Evolutionary conservation across 768 basidiomycete species (phyloP), one percentile per base, ranked within the genome.

Genomic region (Leccinum rimulosum): DNA sequence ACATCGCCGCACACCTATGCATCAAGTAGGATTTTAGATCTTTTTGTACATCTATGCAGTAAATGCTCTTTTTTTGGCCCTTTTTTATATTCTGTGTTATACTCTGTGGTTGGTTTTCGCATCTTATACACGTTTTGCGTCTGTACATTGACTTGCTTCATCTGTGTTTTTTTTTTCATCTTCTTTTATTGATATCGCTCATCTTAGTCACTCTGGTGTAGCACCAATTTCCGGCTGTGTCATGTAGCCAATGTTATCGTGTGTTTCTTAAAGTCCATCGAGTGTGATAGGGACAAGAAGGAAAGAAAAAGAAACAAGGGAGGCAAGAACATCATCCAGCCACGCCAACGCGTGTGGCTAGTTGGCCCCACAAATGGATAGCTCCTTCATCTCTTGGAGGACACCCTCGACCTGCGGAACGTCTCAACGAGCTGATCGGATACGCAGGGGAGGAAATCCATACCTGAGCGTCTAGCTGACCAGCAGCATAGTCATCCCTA

Each of bases 401-500:
- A 95, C 92, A 15, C 86, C 88, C 74, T 98, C 97, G n/a, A 98
- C 94, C 88, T 91, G 57, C 19, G 19, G 35, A 60, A 43, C 40
- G 54, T 27, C 54, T 64, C 12, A 52, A 52, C 48, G 31, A 57
- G 15, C 8, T 50, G 9, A 40, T 12, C 9, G 3, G 6, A 27
- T 40, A 27, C 12, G 6, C 4, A 2, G 43, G 43, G 27, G n/a
- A 43, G 1, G 14, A 59, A 56, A 38, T 30, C 4, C 75, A 50
- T 68, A 88, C 92, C 82, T 98, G 95, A 43, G 91, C 88, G 73
- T 99, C 97, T 54, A 99, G 79, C 73, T 94, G 91, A 7, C 97
- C 97, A 49, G 93, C 92, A 36, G 97, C 96, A 68, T 99, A 99
- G 66, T 98, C 97, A 65, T 99, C 96, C 61, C 95, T 82, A 43